Conservation (phyloP, 176 grass and related monocot species). For the bread wheat (Triticum aestivum) region IWGSC_CS_RefSeq_v2.1 NC_057810.1:664561583-664562082, state of each 20-base stretch:
- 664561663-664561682: slow-evolving; percentile 76
- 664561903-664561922: neutral
- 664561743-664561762: neutral
- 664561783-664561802: slow-evolving; percentile 12
- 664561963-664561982: slow-evolving; percentile 36
- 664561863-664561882: slow-evolving; percentile 21
- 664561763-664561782: neutral
- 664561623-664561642: slow-evolving; percentile 68
- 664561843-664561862: slow-evolving; percentile 18
- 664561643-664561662: slow-evolving; percentile 78
- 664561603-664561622: slow-evolving; percentile 71
- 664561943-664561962: slow-evolving; percentile 17
- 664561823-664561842: slow-evolving; percentile 51
- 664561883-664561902: slow-evolving; percentile 11
- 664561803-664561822: slow-evolving; percentile 23
- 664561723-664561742: neutral
- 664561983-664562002: slow-evolving; percentile 13
- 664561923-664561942: slow-evolving; percentile 6
- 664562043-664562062: neutral
- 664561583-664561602: slow-evolving; percentile 97
- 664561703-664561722: slow-evolving; percentile 26
- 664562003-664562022: neutral
- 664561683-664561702: slow-evolving; percentile 34
- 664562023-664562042: neutral
- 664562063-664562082: neutral